Evolutionary conservation across 1,284 basidiomycete species (phyloP).

Genomic region (Cutaneotrichosporon spelunceum): DNA sequence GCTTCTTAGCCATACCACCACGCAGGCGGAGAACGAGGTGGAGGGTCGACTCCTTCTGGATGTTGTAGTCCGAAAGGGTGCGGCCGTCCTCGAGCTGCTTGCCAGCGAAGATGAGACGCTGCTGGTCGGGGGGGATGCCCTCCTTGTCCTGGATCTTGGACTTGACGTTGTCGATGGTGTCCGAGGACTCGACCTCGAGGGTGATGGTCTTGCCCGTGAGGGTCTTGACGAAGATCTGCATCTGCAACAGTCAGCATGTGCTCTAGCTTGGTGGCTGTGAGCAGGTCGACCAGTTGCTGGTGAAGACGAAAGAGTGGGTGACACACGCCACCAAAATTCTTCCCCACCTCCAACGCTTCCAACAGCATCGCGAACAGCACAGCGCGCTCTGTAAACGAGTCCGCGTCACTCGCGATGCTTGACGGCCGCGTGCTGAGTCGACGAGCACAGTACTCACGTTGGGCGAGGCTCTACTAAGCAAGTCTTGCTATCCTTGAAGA

Average conservation of each 20-base stretch:
- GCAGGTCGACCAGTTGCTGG: neutral
- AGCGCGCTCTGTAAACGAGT: neutral
- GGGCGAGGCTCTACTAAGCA: conserved; percentile 8
- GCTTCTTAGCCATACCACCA: conserved; percentile 85
- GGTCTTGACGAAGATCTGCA: conserved; percentile 36
- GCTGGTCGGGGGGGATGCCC: conserved; percentile 79
- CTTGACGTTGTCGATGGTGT: conserved; percentile 98
- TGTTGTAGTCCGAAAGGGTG: conserved; percentile 88
- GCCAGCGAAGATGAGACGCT: conserved; percentile 96
- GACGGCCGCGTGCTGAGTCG: neutral
- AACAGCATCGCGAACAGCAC: neutral
- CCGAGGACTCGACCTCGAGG: conserved; percentile 78
- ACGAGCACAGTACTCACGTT: neutral
- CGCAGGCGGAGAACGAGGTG: conserved; percentile 87
- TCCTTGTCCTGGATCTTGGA: conserved; percentile 95
- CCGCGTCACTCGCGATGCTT: neutral
- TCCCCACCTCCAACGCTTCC: neutral
- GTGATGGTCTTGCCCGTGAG: conserved; percentile 99
- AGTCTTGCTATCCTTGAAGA: conserved; percentile 9
- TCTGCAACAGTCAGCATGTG: neutral
- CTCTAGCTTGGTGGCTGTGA: neutral
- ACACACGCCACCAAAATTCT: neutral
- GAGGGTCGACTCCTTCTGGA: conserved; percentile 93
- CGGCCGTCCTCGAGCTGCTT: conserved; percentile 96
- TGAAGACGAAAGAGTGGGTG: neutral